Evolutionary conservation across 495 filamentous ascomycete species (phyloP), one percentile per base, ranked within the genome.

Genomic region (Penicillium chermesinum): DNA sequence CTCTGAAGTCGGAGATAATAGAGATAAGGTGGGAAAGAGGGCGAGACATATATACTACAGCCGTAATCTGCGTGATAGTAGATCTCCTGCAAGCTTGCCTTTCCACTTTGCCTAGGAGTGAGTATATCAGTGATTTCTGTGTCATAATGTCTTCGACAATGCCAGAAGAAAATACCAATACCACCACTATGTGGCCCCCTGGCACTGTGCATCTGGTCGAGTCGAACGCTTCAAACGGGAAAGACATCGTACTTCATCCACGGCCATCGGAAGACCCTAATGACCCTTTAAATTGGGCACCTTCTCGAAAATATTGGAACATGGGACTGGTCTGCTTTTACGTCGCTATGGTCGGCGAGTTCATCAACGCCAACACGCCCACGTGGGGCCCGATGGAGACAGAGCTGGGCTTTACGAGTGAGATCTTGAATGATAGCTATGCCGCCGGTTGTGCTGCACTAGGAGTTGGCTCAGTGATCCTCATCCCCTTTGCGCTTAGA

Each of bases 401-500:
- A 7, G 64, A 73, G 37, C 58, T 76, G 0, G 63, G 66, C 27
- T 67, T 74, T 48, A 61, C 52, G 43, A 58, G 51, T 43, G 62
- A 48, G 2, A 52, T 63, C 2, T 55, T 77, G 2, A 75, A 73
- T 25, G 60, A 68, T 41, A 63, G 59, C 15, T 70, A 64, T 38
- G 74, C 71, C 2, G 59, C 61, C 2, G 60, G 59, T n/a, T 72
- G 58, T 36, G 67, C 55, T 2, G 54, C 63, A 0, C 57, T 77
- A 1, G 64, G 63, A 9, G 32, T 75, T 7, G 69, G 71, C 4
- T 61, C 57, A 10, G 37, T 74, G 3, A 44, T 78, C 36, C 47
- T 76, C 19, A 64, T 76, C 6, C 75, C 72, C 1, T 72, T 76
- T 38, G 69, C 67, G 0, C 50, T 69, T 25, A 72, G 73, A 25